Evolutionary conservation across 495 filamentous ascomycete genomes (phyloP).

Genomic region (Elasticomyces elasticus): DNA sequence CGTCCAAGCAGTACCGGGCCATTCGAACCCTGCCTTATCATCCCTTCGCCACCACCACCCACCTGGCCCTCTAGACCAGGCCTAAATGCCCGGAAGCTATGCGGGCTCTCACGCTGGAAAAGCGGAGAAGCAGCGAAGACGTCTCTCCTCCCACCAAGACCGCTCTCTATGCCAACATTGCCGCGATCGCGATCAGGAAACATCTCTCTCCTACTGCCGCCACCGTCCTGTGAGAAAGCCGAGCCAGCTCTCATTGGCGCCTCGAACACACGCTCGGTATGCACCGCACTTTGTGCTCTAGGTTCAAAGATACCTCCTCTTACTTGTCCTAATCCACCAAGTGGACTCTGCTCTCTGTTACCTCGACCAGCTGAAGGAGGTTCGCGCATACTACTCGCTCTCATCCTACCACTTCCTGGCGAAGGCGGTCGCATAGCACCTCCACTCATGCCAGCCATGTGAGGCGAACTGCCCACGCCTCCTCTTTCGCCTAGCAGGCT

Average conservation of each 20-base stretch:
- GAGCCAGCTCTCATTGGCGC: too few relatives aligned
- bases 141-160: conserved; percentile 2
- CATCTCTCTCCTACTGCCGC: too few relatives aligned
- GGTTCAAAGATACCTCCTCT: conserved; percentile 9
- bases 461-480: conserved; percentile 16
- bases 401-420: conserved; percentile 23
- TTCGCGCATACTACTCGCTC: conserved; percentile 20
- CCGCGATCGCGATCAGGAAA: too few relatives aligned
- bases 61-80: background rate
- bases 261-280: conserved; percentile 3
- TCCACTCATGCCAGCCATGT: background rate
- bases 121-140: conserved; percentile 11
- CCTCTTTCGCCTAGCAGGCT: too few relatives aligned
- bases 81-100: conserved; percentile 19
- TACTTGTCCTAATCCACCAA: too few relatives aligned
- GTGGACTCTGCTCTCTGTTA: conserved; percentile 22
- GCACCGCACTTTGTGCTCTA: conserved; percentile 5
- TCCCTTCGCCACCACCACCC: too few relatives aligned
- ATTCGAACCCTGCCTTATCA: background rate
- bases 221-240: too few relatives aligned
- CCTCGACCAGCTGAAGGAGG: background rate
- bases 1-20: conserved; percentile 2
- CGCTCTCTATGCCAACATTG: too few relatives aligned
- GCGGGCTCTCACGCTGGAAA: conserved; percentile 7
- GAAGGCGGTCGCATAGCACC: conserved; percentile 32